Percentiles rank a stretch among this genome's conserved stretches.
Evolutionary conservation across 2,329 filamentous ascomycete species (phyloP).

Genomic region (Botryosphaeria dothidea): DNA sequence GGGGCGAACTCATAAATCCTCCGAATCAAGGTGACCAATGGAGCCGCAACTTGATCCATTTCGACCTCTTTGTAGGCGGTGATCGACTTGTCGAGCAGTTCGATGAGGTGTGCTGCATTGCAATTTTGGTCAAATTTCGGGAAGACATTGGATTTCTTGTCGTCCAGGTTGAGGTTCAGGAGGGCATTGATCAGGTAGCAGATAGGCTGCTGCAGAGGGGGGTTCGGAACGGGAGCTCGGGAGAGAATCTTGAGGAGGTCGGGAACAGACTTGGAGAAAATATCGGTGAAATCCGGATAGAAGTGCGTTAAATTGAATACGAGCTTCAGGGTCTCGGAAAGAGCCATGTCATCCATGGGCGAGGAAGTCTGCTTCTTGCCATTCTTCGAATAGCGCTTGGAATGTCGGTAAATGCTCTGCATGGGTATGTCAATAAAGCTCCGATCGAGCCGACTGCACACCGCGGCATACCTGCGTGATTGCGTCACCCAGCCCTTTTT

Average conservation of each 20-base stretch:
- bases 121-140: constrained; percentile 61
- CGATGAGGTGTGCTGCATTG: constrained; percentile 66
- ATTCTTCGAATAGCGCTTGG: constrained; percentile 45
- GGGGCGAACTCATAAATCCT: constrained; percentile 71
- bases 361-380: constrained; percentile 35
- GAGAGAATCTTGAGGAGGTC: constrained; percentile 70
- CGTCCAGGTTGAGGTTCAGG: constrained; percentile 72
- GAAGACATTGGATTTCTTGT: constrained; percentile 59
- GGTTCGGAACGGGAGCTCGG: constrained; percentile 59
- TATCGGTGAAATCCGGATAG: constrained; percentile 60
- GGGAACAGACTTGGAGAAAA: constrained; percentile 69
- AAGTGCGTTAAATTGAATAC: constrained; percentile 85
- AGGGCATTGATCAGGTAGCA: constrained; percentile 76
- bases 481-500: constrained; percentile 66
- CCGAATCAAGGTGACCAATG: constrained; percentile 73
- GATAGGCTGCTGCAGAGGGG: constrained; percentile 72
- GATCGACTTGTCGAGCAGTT: constrained; percentile 68
- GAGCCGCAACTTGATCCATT: constrained; percentile 70
- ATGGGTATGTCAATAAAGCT: neutral
- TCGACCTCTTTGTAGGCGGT: constrained; percentile 64
- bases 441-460: neutral
- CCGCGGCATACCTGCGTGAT: constrained; percentile 54
- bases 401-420: constrained; percentile 68
- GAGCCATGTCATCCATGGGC: constrained; percentile 74
- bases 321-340: constrained; percentile 82